Evolutionary conservation across 352 stramenopile species (phyloP).

Genomic region (Plasmopara muralis): DNA sequence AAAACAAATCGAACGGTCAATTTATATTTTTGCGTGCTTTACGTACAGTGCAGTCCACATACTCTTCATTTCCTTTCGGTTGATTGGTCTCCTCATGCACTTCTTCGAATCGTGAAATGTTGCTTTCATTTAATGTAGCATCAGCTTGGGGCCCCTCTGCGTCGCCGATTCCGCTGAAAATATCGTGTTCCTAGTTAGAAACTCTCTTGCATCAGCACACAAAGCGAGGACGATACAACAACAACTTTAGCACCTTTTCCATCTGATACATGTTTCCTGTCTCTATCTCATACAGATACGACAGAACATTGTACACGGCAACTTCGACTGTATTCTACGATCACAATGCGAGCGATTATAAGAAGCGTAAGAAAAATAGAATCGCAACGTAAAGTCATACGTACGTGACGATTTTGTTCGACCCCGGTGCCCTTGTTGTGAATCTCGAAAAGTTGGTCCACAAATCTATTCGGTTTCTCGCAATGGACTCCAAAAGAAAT

Average conservation of each 20-base stretch:
- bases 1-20: background rate
- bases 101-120: constrained; percentile 23
- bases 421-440: constrained; percentile 90
- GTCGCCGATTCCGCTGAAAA: constrained; percentile 82
- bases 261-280: constrained; percentile 82
- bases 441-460: constrained; percentile 88
- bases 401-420: constrained; percentile 90
- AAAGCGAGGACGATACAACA: background rate
- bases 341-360: background rate
- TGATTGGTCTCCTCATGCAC: constrained; percentile 20
- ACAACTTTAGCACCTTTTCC: constrained; percentile 45
- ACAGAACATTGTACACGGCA: constrained; percentile 89
- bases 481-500: constrained; percentile 86
- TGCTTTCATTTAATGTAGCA: constrained; percentile 8
- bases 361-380: background rate
- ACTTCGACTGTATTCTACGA: constrained; percentile 87
- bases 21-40: background rate
- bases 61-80: constrained; percentile 14
- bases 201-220: background rate
- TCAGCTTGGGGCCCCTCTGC: constrained; percentile 9
- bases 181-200: constrained; percentile 50
- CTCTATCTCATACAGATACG: constrained; percentile 88
- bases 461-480: constrained; percentile 61
- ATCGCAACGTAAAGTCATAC: constrained; percentile 2
- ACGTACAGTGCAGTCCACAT: background rate